Percentiles rank a stretch among this genome's conserved stretches.
Evolutionary conservation across 176 grass and related monocot species (phyloP).

Genomic region (Oryza officinalis): DNA sequence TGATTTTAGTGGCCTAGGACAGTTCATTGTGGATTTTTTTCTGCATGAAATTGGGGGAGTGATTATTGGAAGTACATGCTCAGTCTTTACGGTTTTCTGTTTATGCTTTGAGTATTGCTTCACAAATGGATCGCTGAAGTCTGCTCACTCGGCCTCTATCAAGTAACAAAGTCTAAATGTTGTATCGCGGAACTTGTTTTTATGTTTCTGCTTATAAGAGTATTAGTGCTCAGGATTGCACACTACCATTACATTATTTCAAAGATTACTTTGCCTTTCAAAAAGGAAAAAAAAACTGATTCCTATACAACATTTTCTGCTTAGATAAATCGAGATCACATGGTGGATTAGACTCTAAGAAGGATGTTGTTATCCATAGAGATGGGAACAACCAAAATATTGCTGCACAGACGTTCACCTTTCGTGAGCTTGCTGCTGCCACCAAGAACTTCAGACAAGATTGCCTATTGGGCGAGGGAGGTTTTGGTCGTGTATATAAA

Average conservation of each 20-base stretch:
- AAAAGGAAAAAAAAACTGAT: not conserved
- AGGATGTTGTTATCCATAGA: slow-evolving; percentile 56
- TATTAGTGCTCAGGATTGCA: not conserved
- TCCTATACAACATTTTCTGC: slow-evolving; percentile 17
- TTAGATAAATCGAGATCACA: slow-evolving; percentile 70
- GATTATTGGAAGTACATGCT: not conserved
- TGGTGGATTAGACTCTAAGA: slow-evolving; percentile 54
- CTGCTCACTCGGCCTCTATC: not conserved
- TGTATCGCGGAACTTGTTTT: not conserved
- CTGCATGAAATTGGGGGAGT: not conserved
- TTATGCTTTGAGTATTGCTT: slow-evolving; percentile 10
- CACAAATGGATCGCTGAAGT: not conserved
- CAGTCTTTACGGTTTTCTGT: not conserved
- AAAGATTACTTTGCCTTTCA: not conserved
- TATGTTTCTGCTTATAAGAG: not conserved
- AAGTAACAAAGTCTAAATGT: not conserved
- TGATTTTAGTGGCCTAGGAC: not conserved
- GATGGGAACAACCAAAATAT: slow-evolving; percentile 79
- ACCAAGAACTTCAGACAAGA: slow-evolving; percentile 89
- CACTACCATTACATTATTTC: not conserved
- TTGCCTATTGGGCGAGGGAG: slow-evolving; percentile 75
- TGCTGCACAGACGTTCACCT: slow-evolving; percentile 89
- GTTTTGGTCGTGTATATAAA: slow-evolving; percentile 82
- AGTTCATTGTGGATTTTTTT: not conserved
- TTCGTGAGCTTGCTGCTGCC: slow-evolving; percentile 78